Base-by-base conservation (phyloP, 169 alveolate genomes). In the Theileria equi region DNA sequence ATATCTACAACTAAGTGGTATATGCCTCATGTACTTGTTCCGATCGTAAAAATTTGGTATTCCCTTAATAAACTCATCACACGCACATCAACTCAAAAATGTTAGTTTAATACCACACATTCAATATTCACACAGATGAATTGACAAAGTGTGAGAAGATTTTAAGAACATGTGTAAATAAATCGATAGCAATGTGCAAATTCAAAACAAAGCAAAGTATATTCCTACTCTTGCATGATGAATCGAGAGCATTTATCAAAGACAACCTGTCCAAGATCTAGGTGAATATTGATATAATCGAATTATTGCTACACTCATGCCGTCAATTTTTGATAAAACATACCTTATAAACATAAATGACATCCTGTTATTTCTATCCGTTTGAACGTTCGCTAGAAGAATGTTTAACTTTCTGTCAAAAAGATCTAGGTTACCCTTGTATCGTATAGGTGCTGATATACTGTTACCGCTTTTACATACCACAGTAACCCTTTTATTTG, bases 341-440 rank as follows among this genome's bases (percentile, higher is more conserved):
- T 38, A 72, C 83, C 68, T 72, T 6, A 72, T 72, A 49, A 62
- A 72, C 23, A 63, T 52, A 6, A 72, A 59, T 1, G 76, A 60
- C 21, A 5, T 21, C 11, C 11, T n/a, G 0, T 3, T 23, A 19
- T 7, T 21, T 5, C 60, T 68, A 5, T 58, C 58, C 3, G 17
- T 32, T 36, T 17, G 17, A 7, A 45, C 83, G 32, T 44, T 19
- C 34, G 44, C 10, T 19, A 72, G 17, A 1, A 72, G 21, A 19
- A 72, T 7, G 60, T 72, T 72, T 6, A 55, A 72, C 4, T 34
- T 48, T 2, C 77, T 65, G 69, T 72, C 83, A 45, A 72, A 72
- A n/a, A 72, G 52, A n/a, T 44, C 19, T 0, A 72, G 8, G 8
- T 28, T 6, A 21, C 83, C 83, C 5, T 25, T 53, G 61, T 63